Evolutionary conservation across 148 eudicot species (phyloP).

Genomic region (Rhododendron ovatum): DNA sequence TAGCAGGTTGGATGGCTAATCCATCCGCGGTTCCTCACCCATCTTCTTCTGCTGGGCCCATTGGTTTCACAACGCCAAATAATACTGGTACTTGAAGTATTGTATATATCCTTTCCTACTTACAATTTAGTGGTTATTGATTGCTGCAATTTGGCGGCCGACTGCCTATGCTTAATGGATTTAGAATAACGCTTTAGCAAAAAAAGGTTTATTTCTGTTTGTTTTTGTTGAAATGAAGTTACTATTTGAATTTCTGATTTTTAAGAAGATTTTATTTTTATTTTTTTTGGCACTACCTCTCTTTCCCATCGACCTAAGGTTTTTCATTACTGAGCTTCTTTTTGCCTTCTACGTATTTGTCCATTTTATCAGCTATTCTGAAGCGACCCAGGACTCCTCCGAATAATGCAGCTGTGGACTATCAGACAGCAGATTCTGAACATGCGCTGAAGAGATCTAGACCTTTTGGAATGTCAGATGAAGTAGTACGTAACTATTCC

Average conservation of each 20-base stretch:
- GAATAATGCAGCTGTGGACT: slow-evolving; percentile 57
- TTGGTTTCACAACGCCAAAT: slow-evolving; percentile 63
- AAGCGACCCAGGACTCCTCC: slow-evolving; percentile 77
- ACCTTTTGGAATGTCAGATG: slow-evolving; percentile 64
- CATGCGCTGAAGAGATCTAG: slow-evolving; percentile 71
- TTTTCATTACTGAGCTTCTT: neutral
- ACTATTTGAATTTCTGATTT: neutral
- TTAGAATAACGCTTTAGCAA: neutral
- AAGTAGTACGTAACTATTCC: slow-evolving; percentile 41
- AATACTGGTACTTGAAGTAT: slow-evolving; percentile 37
- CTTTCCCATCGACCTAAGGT: neutral
- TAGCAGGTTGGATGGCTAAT: slow-evolving; percentile 91
- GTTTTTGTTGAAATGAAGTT: neutral
- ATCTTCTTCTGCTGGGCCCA: slow-evolving; percentile 68
- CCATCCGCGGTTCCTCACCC: slow-evolving; percentile 75
- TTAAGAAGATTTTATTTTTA: neutral
- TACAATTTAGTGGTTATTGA: neutral
- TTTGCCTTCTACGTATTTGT: neutral
- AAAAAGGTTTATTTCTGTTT: neutral
- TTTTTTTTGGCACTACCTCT: neutral
- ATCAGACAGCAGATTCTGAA: slow-evolving; percentile 83
- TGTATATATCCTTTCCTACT: neutral
- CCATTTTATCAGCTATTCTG: slow-evolving; percentile 35
- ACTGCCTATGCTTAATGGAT: neutral
- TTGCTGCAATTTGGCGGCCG: neutral